Conservation (phyloP, 2,329 filamentous ascomycete genomes). For the Paecilomyces sp. region DNA sequence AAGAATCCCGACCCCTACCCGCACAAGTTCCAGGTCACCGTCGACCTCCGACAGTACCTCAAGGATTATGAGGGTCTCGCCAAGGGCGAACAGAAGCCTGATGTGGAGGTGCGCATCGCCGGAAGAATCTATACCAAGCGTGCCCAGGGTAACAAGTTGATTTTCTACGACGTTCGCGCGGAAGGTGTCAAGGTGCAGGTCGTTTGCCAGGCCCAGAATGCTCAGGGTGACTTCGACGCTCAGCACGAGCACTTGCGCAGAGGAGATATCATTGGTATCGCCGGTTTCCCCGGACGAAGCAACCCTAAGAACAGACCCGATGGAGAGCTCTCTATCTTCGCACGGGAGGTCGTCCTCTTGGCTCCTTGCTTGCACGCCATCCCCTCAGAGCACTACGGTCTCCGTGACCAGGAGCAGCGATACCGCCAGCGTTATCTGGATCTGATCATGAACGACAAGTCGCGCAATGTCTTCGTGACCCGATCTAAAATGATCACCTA, state of each 20-base stretch:
- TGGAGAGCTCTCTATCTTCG: conserved; percentile 91
- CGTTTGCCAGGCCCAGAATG: conserved; percentile 81
- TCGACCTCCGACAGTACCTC: conserved; percentile 73
- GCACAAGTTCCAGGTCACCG: conserved; percentile 85
- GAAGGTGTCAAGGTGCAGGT: conserved; percentile 78
- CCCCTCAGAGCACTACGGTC: conserved; percentile 78
- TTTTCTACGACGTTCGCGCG: conserved; percentile 81
- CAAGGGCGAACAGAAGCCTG: conserved; percentile 76
- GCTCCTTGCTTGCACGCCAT: conserved; percentile 87
- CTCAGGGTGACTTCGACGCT: conserved; percentile 67
- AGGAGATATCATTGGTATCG: conserved; percentile 86
- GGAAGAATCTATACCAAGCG: conserved; percentile 88
- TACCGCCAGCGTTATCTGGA: conserved; percentile 93
- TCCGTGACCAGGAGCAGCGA: conserved; percentile 91
- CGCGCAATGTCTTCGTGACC: conserved; percentile 74
- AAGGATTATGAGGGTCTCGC: conserved; percentile 69
- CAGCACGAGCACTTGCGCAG: conserved; percentile 85
- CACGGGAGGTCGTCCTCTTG: conserved; percentile 74
- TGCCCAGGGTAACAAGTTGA: conserved; percentile 71
- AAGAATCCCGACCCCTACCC: conserved; percentile 80
- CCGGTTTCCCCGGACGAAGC: conserved; percentile 77
- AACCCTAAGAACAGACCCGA: conserved; percentile 81
- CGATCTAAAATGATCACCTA: conserved; percentile 83
- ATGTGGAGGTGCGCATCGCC: conserved; percentile 68
- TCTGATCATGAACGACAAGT: conserved; percentile 90